A percentile compares a stretch with the other conserved stretches of the same genome.
phyloP scores from a whole-genome alignment of 495 filamentous ascomycete genomes.

The Lasiosphaeriaceae sp. region DNA sequence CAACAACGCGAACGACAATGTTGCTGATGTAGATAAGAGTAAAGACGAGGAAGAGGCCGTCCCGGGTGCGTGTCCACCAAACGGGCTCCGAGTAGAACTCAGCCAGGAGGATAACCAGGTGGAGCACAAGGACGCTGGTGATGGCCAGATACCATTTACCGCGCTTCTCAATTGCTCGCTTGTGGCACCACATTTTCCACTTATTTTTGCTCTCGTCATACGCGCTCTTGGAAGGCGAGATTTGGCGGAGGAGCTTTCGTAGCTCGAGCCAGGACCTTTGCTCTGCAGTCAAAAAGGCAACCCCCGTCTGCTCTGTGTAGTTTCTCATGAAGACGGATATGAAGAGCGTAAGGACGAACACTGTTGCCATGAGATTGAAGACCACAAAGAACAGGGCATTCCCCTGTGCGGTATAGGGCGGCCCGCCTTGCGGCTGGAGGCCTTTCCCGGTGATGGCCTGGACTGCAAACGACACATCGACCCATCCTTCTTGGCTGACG shows the following conservation, averaged over 20 bases:
- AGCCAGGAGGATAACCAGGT: conserved; percentile 75
- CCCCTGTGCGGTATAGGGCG: conserved; percentile 54
- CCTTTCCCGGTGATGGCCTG: conserved; percentile 77
- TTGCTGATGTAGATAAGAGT: conserved; percentile 84
- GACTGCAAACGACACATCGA: conserved; percentile 78
- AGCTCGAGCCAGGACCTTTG: conserved; percentile 97
- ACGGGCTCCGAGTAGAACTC: conserved; percentile 75
- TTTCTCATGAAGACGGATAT: conserved; percentile 99
- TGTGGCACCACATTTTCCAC: conserved; percentile 93
- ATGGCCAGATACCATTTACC: conserved; percentile 86
- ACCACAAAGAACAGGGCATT: conserved; percentile 93
- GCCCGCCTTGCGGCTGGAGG: conserved; percentile 62
- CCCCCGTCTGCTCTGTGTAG: conserved; percentile 97
- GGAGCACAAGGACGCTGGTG: conserved; percentile 72
- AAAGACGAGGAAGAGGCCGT: conserved; percentile 75
- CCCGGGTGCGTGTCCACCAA: conserved; percentile 65
- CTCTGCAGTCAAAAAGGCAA: conserved; percentile 93
- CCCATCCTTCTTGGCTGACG: conserved; percentile 98
- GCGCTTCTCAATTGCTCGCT: conserved; percentile 87
- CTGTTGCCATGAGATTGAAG: conserved; percentile 94
- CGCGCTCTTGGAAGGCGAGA: conserved; percentile 86
- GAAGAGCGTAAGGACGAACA: conserved; percentile 97
- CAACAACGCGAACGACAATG: conserved; percentile 76
- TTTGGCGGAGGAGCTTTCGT: conserved; percentile 86
- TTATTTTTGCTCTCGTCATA: conserved; percentile 65